Conservation (phyloP, 352 stramenopile species). For the Pythium scleroteichum region DNA sequence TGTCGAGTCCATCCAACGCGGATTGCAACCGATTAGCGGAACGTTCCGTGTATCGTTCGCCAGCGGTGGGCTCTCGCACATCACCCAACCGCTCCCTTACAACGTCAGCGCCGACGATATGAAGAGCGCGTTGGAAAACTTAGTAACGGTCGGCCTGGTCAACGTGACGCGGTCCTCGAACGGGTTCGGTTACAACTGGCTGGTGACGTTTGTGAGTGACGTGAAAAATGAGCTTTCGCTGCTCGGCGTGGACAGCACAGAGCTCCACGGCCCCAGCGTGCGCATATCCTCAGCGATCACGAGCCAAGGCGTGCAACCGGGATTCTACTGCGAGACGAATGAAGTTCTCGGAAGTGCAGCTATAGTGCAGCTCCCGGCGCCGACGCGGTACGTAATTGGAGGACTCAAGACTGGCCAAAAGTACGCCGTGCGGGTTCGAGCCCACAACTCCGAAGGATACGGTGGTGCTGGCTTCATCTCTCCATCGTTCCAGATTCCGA, state of each 20-base stretch:
- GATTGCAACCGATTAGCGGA: slow-evolving; percentile 91
- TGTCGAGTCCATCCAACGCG: slow-evolving; percentile 74
- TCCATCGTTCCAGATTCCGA: slow-evolving; percentile 54
- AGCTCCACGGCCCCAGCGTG: slow-evolving; percentile 90
- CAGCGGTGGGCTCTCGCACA: slow-evolving; percentile 69
- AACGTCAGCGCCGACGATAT: slow-evolving; percentile 85
- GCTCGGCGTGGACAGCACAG: slow-evolving; percentile 89
- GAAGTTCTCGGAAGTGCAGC: slow-evolving; percentile 31
- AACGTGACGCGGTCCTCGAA: slow-evolving; percentile 86
- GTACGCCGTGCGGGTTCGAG: slow-evolving; percentile 65
- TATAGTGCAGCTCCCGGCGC: slow-evolving; percentile 35
- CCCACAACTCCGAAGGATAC: slow-evolving; percentile 64
- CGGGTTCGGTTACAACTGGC: slow-evolving; percentile 95
- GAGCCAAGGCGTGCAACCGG: slow-evolving; percentile 64
- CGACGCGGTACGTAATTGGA: slow-evolving; percentile 40
- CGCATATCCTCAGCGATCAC: slow-evolving; percentile 75
- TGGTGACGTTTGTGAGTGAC: slow-evolving; percentile 93
- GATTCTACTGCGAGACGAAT: slow-evolving; percentile 74
- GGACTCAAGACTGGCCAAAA: slow-evolving; percentile 55
- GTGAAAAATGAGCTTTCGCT: slow-evolving; percentile 76
- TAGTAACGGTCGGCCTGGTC: slow-evolving; percentile 89
- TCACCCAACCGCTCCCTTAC: slow-evolving; percentile 83
- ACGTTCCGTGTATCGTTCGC: slow-evolving; percentile 85
- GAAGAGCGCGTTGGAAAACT: slow-evolving; percentile 85
- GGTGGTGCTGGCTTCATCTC: slow-evolving; percentile 48